A percentile compares a stretch with the other conserved stretches of the same genome.
phyloP scores from a whole-genome alignment of 1,284 basidiomycete species.

The Boletellus dicymbophilus region DNA sequence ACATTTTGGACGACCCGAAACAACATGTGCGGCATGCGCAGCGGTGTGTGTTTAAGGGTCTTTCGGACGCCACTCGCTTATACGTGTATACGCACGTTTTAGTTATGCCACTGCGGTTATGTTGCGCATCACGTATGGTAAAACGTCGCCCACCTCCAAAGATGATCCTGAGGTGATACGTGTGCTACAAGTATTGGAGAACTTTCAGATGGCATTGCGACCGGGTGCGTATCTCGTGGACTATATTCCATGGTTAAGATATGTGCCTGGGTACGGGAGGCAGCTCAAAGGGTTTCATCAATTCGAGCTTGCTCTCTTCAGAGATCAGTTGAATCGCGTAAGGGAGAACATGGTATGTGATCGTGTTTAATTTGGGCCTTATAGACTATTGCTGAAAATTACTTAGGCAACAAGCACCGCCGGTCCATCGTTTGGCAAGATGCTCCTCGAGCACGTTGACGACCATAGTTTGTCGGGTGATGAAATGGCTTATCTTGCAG shows the following conservation, averaged over 20 bases:
- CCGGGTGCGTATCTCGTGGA: conserved; percentile 4
- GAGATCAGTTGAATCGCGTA: not conserved
- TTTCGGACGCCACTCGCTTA: too few species aligned
- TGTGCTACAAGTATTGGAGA: conserved; percentile 45
- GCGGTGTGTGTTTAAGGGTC: too few species aligned
- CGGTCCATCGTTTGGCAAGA: conserved; percentile 53
- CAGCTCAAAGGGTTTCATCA: not conserved
- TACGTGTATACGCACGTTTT: too few species aligned
- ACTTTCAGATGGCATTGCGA: conserved; percentile 14
- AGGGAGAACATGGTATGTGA: conserved; percentile 1
- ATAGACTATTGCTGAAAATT: not conserved
- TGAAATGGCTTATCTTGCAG: conserved; percentile 58
- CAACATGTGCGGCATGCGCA: conserved; percentile 35
- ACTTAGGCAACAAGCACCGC: conserved; percentile 4
- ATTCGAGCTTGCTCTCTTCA: not conserved
- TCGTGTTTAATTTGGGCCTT: not conserved
- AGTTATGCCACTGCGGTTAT: conserved; percentile 64
- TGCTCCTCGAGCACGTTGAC: conserved; percentile 51
- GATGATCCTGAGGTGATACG: conserved; percentile 58
- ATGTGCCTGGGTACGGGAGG: conserved; percentile 1
- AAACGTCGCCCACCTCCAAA: conserved; percentile 46
- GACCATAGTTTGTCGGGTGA: conserved; percentile 49
- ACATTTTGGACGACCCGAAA: conserved; percentile 38
- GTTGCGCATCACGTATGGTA: conserved; percentile 65
- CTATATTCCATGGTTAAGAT: not conserved